These are phyloP conservation scores for Saccharum officinarum DNA, from an alignment of 176 grass and related monocot genomes.

Conservation along the genomic window DNA sequence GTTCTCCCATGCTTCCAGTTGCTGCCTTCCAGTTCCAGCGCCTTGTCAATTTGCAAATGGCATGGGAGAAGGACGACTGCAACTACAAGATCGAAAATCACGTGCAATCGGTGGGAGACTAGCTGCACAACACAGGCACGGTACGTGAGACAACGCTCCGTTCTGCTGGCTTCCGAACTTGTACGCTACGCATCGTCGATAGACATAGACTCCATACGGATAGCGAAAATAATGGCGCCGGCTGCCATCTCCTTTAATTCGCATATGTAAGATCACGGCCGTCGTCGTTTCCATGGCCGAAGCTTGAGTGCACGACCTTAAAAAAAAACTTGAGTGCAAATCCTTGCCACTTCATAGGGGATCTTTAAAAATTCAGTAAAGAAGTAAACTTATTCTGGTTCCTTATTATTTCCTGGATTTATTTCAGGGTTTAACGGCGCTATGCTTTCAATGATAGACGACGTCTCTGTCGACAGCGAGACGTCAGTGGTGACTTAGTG, in stretches of 20 bases:
- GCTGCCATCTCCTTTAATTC: too few species aligned
- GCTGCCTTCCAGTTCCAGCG: background rate
- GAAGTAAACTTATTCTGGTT: too few species aligned
- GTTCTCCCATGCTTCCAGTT: slow-evolving; percentile 11
- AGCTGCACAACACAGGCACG: background rate
- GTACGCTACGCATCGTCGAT: background rate
- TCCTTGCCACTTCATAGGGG: background rate
- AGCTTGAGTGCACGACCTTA: background rate
- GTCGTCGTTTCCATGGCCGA: background rate
- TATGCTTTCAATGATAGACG: too few species aligned
- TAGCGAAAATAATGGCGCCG: background rate
- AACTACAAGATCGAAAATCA: background rate
- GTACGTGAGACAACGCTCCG: background rate
- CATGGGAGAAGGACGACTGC: background rate
- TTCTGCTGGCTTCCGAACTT: background rate
- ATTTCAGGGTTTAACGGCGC: too few species aligned
- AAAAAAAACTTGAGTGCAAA: background rate
- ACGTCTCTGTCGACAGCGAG: too few species aligned
- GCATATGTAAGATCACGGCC: background rate
- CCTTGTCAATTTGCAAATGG: background rate
- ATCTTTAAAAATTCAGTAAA: too few species aligned
- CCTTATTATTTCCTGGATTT: too few species aligned
- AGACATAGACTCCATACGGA: background rate
- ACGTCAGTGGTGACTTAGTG: too few species aligned
- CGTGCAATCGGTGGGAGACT: background rate